These are phyloP conservation scores for Paramecium tetraurelia DNA, from an alignment of 73 alveolate genomes.

Conservation along the genomic window DNA sequence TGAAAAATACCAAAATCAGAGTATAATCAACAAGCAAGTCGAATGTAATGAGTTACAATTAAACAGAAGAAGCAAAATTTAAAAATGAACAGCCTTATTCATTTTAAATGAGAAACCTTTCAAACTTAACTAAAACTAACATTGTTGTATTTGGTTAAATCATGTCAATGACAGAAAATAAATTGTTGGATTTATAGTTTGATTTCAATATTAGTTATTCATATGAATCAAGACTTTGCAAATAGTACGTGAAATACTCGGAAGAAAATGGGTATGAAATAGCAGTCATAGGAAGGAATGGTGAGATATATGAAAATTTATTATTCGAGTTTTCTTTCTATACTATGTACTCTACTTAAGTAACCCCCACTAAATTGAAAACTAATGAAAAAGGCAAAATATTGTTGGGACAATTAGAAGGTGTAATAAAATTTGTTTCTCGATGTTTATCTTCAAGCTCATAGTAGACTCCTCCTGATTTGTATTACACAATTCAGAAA, in stretches of 20 bases:
- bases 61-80: not conserved
- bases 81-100: not conserved
- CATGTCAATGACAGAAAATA: not conserved
- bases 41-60: not conserved
- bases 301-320: conserved; percentile 26
- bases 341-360: not conserved
- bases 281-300: conserved; percentile 41
- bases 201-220: not conserved
- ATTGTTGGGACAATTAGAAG: not conserved
- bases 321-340: not conserved
- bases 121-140: not conserved
- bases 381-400: conserved; percentile 39
- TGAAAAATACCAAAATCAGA: not conserved
- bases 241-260: not conserved
- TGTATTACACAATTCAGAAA: not conserved
- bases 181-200: not conserved
- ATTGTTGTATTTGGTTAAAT: not conserved
- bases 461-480: not conserved
- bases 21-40: not conserved
- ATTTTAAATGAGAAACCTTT: not conserved
- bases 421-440: not conserved
- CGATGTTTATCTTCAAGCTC: not conserved
- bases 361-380: not conserved
- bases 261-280: conserved; percentile 45
- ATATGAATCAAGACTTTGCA: not conserved